A percentile compares a stretch with the other conserved stretches of the same genome.
These are phyloP conservation scores for Podospora pseudoanserina DNA, from an alignment of 495 filamentous ascomycete species.

Conservation along the genomic window DNA sequence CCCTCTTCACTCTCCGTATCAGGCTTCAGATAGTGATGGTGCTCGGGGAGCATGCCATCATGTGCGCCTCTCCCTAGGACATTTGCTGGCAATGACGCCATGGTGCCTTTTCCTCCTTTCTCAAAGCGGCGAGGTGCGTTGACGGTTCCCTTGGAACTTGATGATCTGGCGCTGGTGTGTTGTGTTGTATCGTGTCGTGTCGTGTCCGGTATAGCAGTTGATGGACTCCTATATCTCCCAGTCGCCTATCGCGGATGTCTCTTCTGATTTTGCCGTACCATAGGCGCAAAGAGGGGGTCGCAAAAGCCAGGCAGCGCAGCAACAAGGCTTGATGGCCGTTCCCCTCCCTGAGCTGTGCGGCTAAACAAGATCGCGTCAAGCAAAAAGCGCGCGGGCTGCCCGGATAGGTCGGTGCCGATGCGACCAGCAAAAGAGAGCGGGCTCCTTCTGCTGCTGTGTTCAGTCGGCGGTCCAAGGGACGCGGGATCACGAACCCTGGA, in stretches of 20 bases:
- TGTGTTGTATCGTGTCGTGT: background rate
- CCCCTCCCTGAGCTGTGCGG: constrained; percentile 17
- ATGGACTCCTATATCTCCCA: constrained; percentile 8
- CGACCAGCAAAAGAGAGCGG: constrained; percentile 15
- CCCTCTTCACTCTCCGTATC: background rate
- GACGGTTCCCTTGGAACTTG: constrained; percentile 2
- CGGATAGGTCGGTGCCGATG: constrained; percentile 26
- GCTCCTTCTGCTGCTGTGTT: background rate
- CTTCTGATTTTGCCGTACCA: constrained; percentile 19
- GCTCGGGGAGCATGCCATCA: background rate
- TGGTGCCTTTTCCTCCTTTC: constrained; percentile 7
- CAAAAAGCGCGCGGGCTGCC: constrained; percentile 9
- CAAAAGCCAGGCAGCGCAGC: no score
- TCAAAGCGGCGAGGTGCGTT: constrained; percentile 17
- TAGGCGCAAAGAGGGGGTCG: background rate
- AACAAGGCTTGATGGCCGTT: constrained; percentile 13
- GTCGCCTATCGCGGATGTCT: constrained; percentile 26
- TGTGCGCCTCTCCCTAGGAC: constrained; percentile 2
- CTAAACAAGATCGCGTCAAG: constrained; percentile 31
- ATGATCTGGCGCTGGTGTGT: constrained; percentile 18
- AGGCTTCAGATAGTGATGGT: background rate
- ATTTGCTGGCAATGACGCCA: constrained; percentile 19
- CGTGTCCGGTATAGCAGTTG: background rate
- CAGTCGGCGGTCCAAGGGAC: background rate
- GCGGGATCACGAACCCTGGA: constrained; percentile 3